Percentiles rank a stretch among this genome's conserved stretches.
Conservation (phyloP, 345 rosid species). For the Bruguiera sexangula region DNA sequence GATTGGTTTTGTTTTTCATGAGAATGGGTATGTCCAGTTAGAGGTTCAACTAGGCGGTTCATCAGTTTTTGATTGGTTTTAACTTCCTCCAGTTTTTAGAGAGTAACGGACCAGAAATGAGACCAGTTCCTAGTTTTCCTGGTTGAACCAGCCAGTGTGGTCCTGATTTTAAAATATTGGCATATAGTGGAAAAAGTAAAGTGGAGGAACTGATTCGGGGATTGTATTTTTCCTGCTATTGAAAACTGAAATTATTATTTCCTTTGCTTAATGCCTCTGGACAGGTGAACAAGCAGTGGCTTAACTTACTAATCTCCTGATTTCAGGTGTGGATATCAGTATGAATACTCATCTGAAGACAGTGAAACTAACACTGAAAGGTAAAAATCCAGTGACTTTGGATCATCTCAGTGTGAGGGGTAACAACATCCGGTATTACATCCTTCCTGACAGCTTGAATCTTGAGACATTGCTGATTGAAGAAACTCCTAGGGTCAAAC, state of each 20-base stretch:
- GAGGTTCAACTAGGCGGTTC: no score
- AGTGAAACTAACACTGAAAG: constrained; percentile 86
- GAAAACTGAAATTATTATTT: not conserved
- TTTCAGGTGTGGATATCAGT: constrained; percentile 87
- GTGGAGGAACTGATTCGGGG: not conserved
- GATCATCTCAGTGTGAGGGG: constrained; percentile 97
- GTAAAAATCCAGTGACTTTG: constrained; percentile 78
- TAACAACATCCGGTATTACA: constrained; percentile 91
- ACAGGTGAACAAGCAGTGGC: not conserved
- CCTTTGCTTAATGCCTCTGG: not conserved
- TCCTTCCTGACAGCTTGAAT: constrained; percentile 97
- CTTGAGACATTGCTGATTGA: constrained; percentile 92
- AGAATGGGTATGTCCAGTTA: no score
- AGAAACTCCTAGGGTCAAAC: constrained; percentile 92
- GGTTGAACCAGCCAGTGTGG: no score
- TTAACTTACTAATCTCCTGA: not conserved
- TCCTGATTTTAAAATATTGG: not conserved
- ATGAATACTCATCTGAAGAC: constrained; percentile 98
- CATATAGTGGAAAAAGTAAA: not conserved
- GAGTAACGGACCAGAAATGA: no score
- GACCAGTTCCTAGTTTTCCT: no score
- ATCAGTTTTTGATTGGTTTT: no score
- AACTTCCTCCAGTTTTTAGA: no score
- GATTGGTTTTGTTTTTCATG: no score
- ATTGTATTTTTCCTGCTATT: not conserved